These are phyloP conservation scores for Sugiyamaella japonica DNA, from an alignment of 1,139 yeast genomes.

Conservation along the genomic window DNA sequence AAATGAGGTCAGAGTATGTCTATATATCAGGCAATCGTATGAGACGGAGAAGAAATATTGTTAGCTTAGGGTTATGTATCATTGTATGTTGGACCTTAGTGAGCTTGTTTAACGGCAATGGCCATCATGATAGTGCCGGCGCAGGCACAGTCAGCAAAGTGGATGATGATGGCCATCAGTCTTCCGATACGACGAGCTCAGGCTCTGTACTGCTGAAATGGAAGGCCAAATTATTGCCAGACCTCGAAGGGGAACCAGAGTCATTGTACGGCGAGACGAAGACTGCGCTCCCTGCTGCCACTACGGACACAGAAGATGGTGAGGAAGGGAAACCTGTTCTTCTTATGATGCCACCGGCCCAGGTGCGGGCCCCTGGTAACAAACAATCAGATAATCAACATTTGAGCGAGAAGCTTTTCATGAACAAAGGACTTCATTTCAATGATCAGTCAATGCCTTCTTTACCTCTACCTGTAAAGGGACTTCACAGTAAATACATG, in stretches of 20 bases:
- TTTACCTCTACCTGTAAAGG: not conserved
- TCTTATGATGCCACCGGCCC: constrained; percentile 5
- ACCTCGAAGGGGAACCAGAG: not conserved
- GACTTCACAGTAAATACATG: constrained; percentile 1
- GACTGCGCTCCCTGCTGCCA: too few species aligned
- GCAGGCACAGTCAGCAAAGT: too few species aligned
- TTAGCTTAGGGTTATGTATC: not conserved
- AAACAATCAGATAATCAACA: not conserved
- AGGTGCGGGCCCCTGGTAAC: not conserved
- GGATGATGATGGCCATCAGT: too few species aligned
- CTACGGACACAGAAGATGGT: not conserved
- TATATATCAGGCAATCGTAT: not conserved
- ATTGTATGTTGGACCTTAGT: not conserved
- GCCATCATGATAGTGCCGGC: not conserved
- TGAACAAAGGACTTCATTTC: not conserved
- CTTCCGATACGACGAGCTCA: too few species aligned
- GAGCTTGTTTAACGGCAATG: not conserved
- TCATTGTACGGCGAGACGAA: not conserved
- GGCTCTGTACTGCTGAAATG: not conserved
- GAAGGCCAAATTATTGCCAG: not conserved
- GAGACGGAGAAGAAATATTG: not conserved
- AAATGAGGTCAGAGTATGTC: too few species aligned
- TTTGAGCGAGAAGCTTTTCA: not conserved
- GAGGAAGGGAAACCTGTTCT: not conserved
- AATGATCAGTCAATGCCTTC: not conserved